Evolutionary conservation across 257 asterid genomes (phyloP), one percentile per base, ranked within the genome.

Genomic region (Dorcoceras hygrometricum): DNA sequence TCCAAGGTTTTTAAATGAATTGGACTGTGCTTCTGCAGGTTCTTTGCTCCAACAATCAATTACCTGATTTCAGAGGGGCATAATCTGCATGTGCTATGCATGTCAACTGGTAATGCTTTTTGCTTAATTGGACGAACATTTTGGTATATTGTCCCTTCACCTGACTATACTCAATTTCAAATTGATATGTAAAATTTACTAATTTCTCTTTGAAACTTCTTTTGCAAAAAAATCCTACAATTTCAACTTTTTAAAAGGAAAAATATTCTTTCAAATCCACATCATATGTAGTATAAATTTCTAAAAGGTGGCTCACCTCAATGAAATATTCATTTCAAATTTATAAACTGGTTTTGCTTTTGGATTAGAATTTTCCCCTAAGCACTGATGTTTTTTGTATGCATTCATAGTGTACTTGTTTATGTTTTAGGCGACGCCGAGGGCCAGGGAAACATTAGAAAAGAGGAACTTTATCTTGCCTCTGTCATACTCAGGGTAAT

Each of bases 31-130:
- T 10, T 58, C 46, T 83, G 81, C 86, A 93, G 99, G 97, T 94
- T 94, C 79, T 88, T 94, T 71, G 73, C 96, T 72, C 97, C 97
- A 5, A 85, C 88, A 32, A 82, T 90, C 62, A 88, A 84, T 74
- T 80, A 87, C 80, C 68, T 88, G 72, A 71, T 77, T 66, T 78
- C 88, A n/a, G 73, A 76, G 79, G 84, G 84, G 59, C 88, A 86
- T 79, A 84, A 85, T 72, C 54, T 94, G 75, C 83, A 73, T 71
- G 76, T 94, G 65, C 74, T 90, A 23, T 94, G 99, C 84, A 29
- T 94, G 68, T 91, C 96, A 70, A 89, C 84, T 28, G 98, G 98
- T 87, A 81, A 80, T 59, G 62, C 67, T 73, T 43, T n/a, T 63
- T 72, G 28, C 53, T 43, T 14, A 43, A 16, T 43, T 43, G 20